Base-by-base conservation (phyloP, 2,329 filamentous ascomycete genomes). In the Aspergillus aculeatus region DNA sequence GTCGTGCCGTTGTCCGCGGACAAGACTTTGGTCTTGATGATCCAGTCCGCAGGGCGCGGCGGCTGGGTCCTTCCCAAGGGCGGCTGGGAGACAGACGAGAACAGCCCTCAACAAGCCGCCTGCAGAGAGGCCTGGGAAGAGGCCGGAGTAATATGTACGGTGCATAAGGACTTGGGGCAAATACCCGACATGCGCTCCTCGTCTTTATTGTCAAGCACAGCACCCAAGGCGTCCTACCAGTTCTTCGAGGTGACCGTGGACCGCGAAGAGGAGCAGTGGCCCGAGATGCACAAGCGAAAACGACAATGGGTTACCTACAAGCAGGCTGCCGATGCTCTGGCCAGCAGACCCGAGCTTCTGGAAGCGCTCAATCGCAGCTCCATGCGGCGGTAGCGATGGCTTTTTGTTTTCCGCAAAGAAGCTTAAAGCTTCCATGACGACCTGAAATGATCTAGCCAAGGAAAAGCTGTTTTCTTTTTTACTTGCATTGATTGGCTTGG, bases 51-150 rank as follows among this genome's bases (percentile, higher is more conserved):
- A 55, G 86, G 91, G 65, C 89, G 92, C 70, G 91, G 91, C 75
- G 91, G 91, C 70, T 99, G 95, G 95, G 95, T 99, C 48, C 83
- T 99, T 60, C 95, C 95, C 62, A 99, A 99, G 77, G 95, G 95
- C 73, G 95, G 95, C 62, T 99, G 95, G 93, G 95, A 99, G 77
- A 89, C 87, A 35, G 95, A 99, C 77, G 95, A 99, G 79, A 86
- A 88, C 63, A 95, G 91, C 64, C 86, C 89, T 63, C 86, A 94
- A 74, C 91, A 95, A 59, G 95, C 95, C 58, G 86, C 86, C 78
- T 89, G 82, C 82, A 83, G 95, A 67, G 95, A 99, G 78, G 95
- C 95, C 62, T 98, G 95, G 95, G 95, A 98, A 80, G 95, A 98
- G 80, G 95, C 93, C 47, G 95, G 95, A 70, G 96, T 98, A 71